A percentile compares a stretch with the other conserved stretches of the same genome.
phyloP scores from a whole-genome alignment of 768 basidiomycete genomes.

The Lactarius psammicola region DNA sequence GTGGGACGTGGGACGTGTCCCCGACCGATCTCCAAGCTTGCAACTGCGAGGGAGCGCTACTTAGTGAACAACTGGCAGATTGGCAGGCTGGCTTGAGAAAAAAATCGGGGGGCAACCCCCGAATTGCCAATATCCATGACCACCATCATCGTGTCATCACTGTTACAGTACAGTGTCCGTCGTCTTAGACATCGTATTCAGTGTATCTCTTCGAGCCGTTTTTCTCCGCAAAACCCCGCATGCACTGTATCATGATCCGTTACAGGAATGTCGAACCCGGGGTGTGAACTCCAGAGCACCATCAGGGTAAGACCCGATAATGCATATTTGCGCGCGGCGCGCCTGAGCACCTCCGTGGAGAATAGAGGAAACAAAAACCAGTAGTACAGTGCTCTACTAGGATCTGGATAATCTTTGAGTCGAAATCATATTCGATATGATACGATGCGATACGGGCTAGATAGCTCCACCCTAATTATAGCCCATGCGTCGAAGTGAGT shows the following conservation, averaged over 20 bases:
- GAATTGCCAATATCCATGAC: background rate
- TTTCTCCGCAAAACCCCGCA: background rate
- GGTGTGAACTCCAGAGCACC: background rate
- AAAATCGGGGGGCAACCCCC: background rate
- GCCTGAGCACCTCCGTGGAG: background rate
- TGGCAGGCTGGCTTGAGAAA: background rate
- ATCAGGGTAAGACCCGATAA: background rate
- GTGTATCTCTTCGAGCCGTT: background rate
- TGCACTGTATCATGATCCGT: background rate
- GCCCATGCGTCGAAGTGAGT: background rate
- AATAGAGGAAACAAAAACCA: background rate
- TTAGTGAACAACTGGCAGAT: background rate
- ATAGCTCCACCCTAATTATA: background rate
- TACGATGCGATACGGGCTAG: background rate
- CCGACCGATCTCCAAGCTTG: background rate
- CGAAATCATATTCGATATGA: background rate
- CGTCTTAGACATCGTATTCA: background rate
- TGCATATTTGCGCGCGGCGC: background rate
- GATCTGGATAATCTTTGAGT: background rate
- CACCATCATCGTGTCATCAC: background rate
- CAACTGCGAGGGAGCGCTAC: background rate
- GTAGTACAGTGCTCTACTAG: background rate
- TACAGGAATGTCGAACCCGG: background rate
- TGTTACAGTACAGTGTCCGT: background rate
- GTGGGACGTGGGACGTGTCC: background rate